These are phyloP conservation scores for Phialophora expanda DNA, from an alignment of 2,329 filamentous ascomycete species.

Conservation along the genomic window DNA sequence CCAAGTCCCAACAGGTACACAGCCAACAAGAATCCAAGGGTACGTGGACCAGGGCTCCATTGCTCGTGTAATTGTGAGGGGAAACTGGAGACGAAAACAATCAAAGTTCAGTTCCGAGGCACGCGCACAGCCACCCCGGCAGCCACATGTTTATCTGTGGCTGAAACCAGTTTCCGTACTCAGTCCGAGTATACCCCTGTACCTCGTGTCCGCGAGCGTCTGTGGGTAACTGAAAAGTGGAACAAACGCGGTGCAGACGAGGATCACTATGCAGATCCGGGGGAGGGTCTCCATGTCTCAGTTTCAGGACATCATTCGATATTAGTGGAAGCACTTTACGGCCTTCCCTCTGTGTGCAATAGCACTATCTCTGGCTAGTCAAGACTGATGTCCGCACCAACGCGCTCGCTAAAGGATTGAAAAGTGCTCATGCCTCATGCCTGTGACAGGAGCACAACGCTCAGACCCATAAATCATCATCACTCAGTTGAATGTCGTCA, in stretches of 20 bases:
- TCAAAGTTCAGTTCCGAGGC: not conserved
- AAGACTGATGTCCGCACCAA: constrained; percentile 20
- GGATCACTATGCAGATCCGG: constrained; percentile 18
- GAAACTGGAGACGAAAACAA: constrained; percentile 2
- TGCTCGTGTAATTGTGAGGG: constrained; percentile 13
- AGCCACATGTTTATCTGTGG: constrained; percentile 22
- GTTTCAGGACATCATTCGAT: constrained; percentile 4
- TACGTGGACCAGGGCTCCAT: not conserved
- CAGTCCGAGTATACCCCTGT: not conserved
- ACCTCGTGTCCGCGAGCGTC: not conserved
- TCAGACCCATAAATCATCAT: constrained; percentile 36
- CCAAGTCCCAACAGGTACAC: not conserved
- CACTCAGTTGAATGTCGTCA: constrained; percentile 31
- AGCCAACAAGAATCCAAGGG: not conserved
- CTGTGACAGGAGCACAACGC: constrained; percentile 25
- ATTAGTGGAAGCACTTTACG: constrained; percentile 26
- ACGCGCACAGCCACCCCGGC: not conserved
- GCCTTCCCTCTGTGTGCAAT: constrained; percentile 18
- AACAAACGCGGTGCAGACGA: not conserved
- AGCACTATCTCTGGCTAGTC: constrained; percentile 13
- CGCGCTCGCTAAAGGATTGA: constrained; percentile 37
- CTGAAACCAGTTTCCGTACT: not conserved
- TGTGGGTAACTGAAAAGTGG: constrained; percentile 13
- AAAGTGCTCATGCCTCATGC: constrained; percentile 31
- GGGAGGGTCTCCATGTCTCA: not conserved